Base-by-base conservation (phyloP, 2,329 filamentous ascomycete species). In the Neofusicoccum cordaticola region DNA sequence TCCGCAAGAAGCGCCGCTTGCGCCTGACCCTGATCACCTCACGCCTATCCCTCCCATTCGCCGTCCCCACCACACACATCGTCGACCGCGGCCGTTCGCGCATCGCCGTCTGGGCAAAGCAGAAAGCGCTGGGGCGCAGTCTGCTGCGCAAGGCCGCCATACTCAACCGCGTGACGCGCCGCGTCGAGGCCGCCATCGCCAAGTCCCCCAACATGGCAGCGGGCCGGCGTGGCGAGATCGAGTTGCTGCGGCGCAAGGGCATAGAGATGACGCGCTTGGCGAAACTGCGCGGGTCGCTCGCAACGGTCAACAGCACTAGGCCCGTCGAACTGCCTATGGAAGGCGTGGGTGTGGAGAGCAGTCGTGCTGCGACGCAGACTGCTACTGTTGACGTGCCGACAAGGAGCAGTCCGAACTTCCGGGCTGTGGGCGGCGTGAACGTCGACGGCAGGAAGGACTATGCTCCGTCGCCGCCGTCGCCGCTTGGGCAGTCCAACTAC, bases 61-160 rank as follows among this genome's bases (percentile, higher is more conserved):
- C 88, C 0, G 81, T 85, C 34, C 89, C 89, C 0, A 87, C 89
- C 2, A 87, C 88, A 48, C 88, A 91, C 70, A 90, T 91, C 64
- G 81, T 88, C 61, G 86, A 88, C 73, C 84, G 87, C 31, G 87
- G 86, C 64, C 81, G 79, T 12, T 79, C 61, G 8, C 41, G 42
- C 42, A 64, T 56, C n/a, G 47, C 48, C 11, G 37, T 53, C 2
- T 60, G 56, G 44, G 76, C 76, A n/a, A 81, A 77, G 62, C 81
- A 83, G 44, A 80, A 78, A 62, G 77, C 80, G 1, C 77, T 83
- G 17, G 79, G 82, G 35, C 72, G 75, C 12, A 82, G 84, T n/a
- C 77, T 86, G 31, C 78, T 91, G 13, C 81, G 88, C 27, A 87
- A 89, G 57, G 87, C 85, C 19, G 88, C 88, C 5, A 85, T 90